Percentiles rank a stretch among this genome's conserved stretches.
These are phyloP conservation scores for Silene coronaria DNA, from an alignment of 179 eudicot genomes.

Conservation along the genomic window DNA sequence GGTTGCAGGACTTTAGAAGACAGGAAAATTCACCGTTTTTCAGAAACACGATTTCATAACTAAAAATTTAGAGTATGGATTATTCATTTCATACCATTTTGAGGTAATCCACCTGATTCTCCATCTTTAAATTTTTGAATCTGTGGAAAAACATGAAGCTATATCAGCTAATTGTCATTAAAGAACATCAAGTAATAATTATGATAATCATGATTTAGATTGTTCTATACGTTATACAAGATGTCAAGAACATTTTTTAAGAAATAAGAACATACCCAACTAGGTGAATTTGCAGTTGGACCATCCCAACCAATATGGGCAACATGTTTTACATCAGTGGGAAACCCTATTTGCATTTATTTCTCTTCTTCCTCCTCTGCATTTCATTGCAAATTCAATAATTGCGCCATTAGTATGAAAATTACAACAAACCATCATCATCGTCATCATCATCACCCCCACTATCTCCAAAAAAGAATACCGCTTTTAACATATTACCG, in stretches of 20 bases:
- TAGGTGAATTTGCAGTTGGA: slow-evolving; percentile 33
- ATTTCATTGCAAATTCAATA: background rate
- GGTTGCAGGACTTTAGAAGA: too few relatives aligned
- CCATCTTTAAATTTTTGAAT: slow-evolving; percentile 18
- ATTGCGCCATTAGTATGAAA: background rate
- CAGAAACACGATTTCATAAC: background rate
- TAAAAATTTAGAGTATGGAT: background rate
- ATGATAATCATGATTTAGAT: background rate
- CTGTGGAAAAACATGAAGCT: slow-evolving; percentile 3
- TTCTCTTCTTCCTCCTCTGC: slow-evolving; percentile 30
- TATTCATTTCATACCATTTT: slow-evolving; percentile 18
- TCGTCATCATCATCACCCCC: too few relatives aligned
- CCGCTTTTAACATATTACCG: background rate
- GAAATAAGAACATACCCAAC: slow-evolving; percentile 26
- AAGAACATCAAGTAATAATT: background rate
- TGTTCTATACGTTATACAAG: background rate
- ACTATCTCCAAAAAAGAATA: too few relatives aligned
- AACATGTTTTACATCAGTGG: slow-evolving; percentile 41
- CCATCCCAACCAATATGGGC: slow-evolving; percentile 50
- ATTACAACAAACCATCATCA: background rate
- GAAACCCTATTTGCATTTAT: slow-evolving; percentile 35
- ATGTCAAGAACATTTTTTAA: too few relatives aligned
- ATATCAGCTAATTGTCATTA: background rate
- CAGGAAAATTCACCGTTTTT: background rate
- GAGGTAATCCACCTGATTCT: slow-evolving; percentile 9